Evolutionary conservation across 2,329 filamentous ascomycete species (phyloP).

Genomic region (Akanthomyces dipterigenus): DNA sequence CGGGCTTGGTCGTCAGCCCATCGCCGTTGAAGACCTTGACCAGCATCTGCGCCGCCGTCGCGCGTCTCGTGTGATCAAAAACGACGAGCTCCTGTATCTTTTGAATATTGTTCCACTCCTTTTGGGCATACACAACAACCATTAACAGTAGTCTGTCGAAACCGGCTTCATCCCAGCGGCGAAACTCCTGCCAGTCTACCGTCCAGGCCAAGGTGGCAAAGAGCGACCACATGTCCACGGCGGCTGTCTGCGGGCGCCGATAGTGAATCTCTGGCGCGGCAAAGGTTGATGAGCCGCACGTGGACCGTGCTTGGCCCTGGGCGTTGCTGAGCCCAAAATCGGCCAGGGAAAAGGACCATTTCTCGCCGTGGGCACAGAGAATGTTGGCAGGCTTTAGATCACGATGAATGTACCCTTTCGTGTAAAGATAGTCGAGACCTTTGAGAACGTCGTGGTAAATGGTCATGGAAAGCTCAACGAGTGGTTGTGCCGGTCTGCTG

Average conservation of each 20-base stretch:
- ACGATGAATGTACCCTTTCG: no score
- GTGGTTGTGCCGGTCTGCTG: no score
- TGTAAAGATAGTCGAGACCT: neutral
- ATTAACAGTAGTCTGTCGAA: rapidly evolving
- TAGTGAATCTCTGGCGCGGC: neutral
- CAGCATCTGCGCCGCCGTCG: neutral
- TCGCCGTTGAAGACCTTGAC: neutral
- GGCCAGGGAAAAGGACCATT: neutral
- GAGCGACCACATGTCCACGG: neutral
- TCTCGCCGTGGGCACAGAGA: neutral
- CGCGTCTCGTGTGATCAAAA: neutral
- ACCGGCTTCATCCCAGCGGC: no score
- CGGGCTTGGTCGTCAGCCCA: neutral
- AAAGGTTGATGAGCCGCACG: neutral
- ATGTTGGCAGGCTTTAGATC: neutral
- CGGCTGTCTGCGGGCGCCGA: neutral
- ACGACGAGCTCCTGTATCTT: neutral
- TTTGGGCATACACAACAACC: no score
- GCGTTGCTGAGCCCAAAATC: neutral
- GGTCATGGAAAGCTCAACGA: no score
- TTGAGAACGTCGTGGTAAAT: neutral
- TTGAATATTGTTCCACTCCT: neutral
- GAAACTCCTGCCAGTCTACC: neutral
- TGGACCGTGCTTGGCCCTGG: neutral
- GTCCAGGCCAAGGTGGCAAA: neutral